Conservation (phyloP, 345 rosid genomes). For the Dimocarpus longan region DNA sequence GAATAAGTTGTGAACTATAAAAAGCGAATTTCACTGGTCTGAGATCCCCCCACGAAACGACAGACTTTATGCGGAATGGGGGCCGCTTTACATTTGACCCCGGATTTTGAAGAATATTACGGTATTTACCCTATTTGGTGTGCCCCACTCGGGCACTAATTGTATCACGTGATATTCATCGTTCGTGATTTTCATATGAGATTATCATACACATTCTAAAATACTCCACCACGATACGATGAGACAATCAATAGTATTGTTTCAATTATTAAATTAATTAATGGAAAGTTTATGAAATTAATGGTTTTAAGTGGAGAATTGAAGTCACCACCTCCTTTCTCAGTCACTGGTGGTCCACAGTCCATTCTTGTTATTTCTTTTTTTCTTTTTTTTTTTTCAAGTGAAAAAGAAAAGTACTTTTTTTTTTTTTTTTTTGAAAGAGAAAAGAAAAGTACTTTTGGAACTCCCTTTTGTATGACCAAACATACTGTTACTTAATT, state of each 20-base stretch:
- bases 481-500: too few species aligned
- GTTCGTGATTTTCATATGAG: conserved; percentile 20
- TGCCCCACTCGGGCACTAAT: conserved; percentile 25
- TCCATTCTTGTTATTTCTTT: too few species aligned
- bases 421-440: too few species aligned
- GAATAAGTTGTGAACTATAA: not conserved
- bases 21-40: conserved; percentile 31
- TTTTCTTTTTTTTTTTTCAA: too few species aligned
- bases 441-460: not conserved
- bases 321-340: not conserved
- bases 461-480: not conserved
- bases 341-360: too few species aligned
- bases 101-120: conserved; percentile 37
- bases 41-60: conserved; percentile 46
- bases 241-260: not conserved
- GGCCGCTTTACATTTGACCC: conserved; percentile 26
- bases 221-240: not conserved
- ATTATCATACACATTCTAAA: not conserved
- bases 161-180: conserved; percentile 49
- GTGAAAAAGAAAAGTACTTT: not conserved
- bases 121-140: conserved; percentile 35
- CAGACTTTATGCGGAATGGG: conserved; percentile 36
- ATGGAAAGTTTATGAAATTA: conserved; percentile 14
- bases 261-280: conserved; percentile 22
- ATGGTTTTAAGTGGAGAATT: conserved; percentile 15